Evolutionary conservation across 2,329 filamentous ascomycete species (phyloP), one percentile per base, ranked within the genome.

Genomic region (Cladobotryum mycophilum): DNA sequence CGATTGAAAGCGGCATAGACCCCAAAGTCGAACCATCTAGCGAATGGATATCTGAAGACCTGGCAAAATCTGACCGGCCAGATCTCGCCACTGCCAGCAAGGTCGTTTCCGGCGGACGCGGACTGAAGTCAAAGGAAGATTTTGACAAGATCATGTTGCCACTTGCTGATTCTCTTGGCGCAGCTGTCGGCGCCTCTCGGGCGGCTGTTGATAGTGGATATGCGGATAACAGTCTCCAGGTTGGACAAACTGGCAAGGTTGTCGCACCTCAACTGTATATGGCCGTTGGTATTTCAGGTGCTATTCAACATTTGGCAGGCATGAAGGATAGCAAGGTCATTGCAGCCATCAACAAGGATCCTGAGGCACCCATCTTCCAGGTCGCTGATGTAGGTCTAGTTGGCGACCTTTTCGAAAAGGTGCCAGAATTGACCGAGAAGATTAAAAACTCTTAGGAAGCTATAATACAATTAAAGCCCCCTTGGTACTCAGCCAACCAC

Each of bases 291-390:
- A 97, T 99, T 61, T 96, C 89, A 8, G 93, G 93, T 48, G 93
- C 93, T 18, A 99, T 99, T 61, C 93, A 99, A 74, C 93, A 99
- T 76, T 72, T 99, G 71, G 93, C 93, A 33, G 93, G 93, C 66
- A 99, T 99, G 93, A 99, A 99, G 80, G 93, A 99, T 67, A 96
- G 90, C 76, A 99, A 99, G 76, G 93, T 99, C 53, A 99, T 99
- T 73, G 93, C 92, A 18, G 89, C 89, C 13, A 97, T 99, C 66
- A 99, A 99, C 79, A 99, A 99, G 76, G 93, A 99, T 65, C 76
- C 84, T 4, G 93, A 99, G 70, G 93, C 93, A 51, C 93, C 93
- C 30, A 99, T 99, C 61, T 99, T 99, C 79, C 93, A 99, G 72
- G 84, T 99, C 53, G 93, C 93, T 4, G 93, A 99, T 70, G 90